These are phyloP conservation scores for Colletotrichum cereale DNA, from an alignment of 2,329 filamentous ascomycete species.

Conservation along the genomic window DNA sequence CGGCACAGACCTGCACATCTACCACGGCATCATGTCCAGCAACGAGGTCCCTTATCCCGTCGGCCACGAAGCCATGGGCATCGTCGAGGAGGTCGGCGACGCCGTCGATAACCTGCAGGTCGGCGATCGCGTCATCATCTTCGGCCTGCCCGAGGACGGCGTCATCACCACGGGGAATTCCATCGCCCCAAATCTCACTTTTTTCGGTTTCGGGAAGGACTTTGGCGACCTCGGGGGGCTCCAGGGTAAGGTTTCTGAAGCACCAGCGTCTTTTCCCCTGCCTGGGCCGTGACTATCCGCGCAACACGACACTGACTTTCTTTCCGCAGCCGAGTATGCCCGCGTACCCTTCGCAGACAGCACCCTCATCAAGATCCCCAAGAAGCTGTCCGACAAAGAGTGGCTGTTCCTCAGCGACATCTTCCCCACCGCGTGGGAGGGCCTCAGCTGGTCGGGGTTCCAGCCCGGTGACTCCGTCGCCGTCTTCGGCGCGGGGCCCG, in stretches of 20 bases:
- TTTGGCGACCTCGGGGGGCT: constrained; percentile 23
- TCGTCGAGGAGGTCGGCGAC: constrained; percentile 51
- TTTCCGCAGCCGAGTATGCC: constrained; percentile 63
- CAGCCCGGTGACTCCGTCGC: constrained; percentile 70
- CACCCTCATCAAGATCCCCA: constrained; percentile 72
- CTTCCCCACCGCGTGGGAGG: constrained; percentile 67
- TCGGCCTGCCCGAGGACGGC: constrained; percentile 43
- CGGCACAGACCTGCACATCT: constrained; percentile 52
- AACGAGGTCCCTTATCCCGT: constrained; percentile 42
- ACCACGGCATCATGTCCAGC: constrained; percentile 45
- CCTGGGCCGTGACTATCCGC: neutral
- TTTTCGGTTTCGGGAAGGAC: constrained; percentile 12
- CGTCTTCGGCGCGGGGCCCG: constrained; percentile 73
- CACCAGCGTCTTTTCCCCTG: too few species aligned
- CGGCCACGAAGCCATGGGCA: constrained; percentile 59
- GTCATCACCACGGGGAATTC: constrained; percentile 4
- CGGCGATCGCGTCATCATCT: constrained; percentile 56
- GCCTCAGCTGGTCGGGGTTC: constrained; percentile 68
- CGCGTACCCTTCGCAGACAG: constrained; percentile 76
- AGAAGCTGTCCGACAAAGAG: constrained; percentile 72
- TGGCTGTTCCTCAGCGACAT: constrained; percentile 63
- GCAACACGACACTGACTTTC: neutral
- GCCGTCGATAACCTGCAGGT: constrained; percentile 49
- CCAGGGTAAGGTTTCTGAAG: constrained; percentile 14
- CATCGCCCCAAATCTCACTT: neutral